Evolutionary conservation across 305 asterid genomes (phyloP), one percentile per base, ranked within the genome.

Genomic region (Euphrasia arctica): DNA sequence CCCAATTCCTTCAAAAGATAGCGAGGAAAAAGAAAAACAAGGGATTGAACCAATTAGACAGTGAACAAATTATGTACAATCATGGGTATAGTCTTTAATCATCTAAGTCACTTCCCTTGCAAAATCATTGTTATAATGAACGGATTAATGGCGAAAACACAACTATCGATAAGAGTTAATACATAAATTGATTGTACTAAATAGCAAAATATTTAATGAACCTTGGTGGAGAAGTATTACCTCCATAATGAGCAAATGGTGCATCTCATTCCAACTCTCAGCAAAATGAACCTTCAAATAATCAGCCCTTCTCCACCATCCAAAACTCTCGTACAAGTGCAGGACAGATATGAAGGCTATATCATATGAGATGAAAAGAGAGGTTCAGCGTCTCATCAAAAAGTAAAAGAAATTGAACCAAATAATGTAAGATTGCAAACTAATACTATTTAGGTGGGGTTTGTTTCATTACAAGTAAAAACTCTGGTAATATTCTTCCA

Each of bases 211-310:
- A 66, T 58, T 15, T 68, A 70, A 12, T 29, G 59, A 72, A 69
- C 59, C 74, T 64, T 55, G 52, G 59, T 39, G 64, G 62, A 60
- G 29, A 65, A 67, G 67, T 64, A 74, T 83, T 87, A 90, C 98
- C 78, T 90, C 99, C 99, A 93, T 93, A 69, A 93, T 93, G 73
- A 93, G 99, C 67, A 93, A 81, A 85, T 93, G 99, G 75, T 93
- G 99, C 99, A 90, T 90, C 87, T 93, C 99, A 71, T 93, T 93
- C 97, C 97, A 93, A 82, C 99, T 93, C 82, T 93, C 99, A 49
- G 99, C 99, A 79, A 93, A 93, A 76, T 93, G 99, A 72, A 90
- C 97, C 75, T 93, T 85, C 83, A 93, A 68, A 80, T 93, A 93
- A 75, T 93, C 99, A 7, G 99, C 96, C 62, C 90, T 80, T 75